These are phyloP conservation scores for Rhodotorula glutinis DNA, from an alignment of 1,284 basidiomycete species.

Conservation along the genomic window DNA sequence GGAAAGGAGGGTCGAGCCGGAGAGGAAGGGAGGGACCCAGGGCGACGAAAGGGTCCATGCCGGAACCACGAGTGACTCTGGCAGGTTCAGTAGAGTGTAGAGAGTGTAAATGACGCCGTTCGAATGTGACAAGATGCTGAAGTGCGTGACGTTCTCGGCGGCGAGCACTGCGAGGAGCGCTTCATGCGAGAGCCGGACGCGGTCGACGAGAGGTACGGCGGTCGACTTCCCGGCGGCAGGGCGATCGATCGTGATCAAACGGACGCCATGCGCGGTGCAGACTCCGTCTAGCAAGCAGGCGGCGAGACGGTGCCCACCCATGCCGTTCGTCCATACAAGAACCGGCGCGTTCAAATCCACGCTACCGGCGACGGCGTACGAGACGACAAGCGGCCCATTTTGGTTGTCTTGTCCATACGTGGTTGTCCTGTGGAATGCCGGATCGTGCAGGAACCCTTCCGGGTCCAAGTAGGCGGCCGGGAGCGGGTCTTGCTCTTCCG, in stretches of 20 bases:
- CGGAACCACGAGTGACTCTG: background rate
- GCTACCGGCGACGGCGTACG: slow-evolving; percentile 13
- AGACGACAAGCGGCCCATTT: background rate
- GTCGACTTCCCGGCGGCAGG: slow-evolving; percentile 11
- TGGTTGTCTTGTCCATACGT: background rate
- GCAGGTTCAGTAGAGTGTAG: slow-evolving; percentile 18
- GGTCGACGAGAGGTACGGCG: background rate
- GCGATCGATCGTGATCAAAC: slow-evolving; percentile 28
- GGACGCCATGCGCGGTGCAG: background rate
- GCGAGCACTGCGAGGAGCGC: slow-evolving; percentile 19
- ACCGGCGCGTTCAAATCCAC: background rate
- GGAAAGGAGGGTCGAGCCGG: slow-evolving; percentile 4
- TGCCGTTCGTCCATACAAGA: slow-evolving; percentile 29
- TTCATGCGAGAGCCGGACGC: slow-evolving; percentile 1
- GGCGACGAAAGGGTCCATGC: slow-evolving; percentile 21
- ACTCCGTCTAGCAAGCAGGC: slow-evolving; percentile 16
- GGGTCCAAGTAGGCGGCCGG: background rate
- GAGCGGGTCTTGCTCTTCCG: background rate
- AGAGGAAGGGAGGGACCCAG: slow-evolving; percentile 19
- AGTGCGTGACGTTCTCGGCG: background rate
- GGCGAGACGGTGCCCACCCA: slow-evolving; percentile 25
- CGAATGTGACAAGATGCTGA: slow-evolving; percentile 26
- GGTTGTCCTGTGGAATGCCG: slow-evolving; percentile 1
- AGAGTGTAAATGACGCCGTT: slow-evolving; percentile 34
- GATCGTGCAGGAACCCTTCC: background rate